Evolutionary conservation across 371 early-diverging fungal species (phyloP).

Genomic region (Mortierella sp.): DNA sequence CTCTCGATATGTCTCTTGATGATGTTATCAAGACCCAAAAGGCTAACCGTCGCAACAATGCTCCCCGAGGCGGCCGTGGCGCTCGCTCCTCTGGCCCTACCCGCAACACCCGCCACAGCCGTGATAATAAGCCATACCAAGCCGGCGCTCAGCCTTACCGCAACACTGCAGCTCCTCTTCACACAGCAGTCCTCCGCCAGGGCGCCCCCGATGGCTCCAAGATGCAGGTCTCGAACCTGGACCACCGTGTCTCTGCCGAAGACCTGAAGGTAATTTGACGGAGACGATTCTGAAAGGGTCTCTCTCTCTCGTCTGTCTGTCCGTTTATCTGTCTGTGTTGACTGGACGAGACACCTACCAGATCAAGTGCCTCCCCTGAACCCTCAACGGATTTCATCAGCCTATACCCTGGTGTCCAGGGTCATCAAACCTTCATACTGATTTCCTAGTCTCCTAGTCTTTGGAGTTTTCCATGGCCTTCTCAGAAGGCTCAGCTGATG

Average conservation of each 20-base stretch:
- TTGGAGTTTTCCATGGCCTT: background rate
- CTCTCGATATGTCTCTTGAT: constrained; percentile 79
- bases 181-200: constrained; percentile 53
- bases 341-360: constrained; percentile 6
- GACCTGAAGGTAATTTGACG: constrained; percentile 72
- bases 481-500: background rate
- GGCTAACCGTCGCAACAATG: constrained; percentile 49
- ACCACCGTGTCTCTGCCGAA: constrained; percentile 74
- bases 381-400: background rate
- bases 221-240: constrained; percentile 82
- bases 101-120: constrained; percentile 59
- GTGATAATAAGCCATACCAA: constrained; percentile 59
- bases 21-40: constrained; percentile 70
- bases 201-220: constrained; percentile 64
- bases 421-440: background rate
- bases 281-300: constrained; percentile 20
- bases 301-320: constrained; percentile 11
- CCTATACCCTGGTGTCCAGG: background rate
- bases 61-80: constrained; percentile 43
- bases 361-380: background rate
- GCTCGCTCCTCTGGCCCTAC: constrained; percentile 59
- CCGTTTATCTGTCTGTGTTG: constrained; percentile 6
- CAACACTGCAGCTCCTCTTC: constrained; percentile 38
- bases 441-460: background rate
- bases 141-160: constrained; percentile 62